Evolutionary conservation across 352 stramenopile species (phyloP).

Genomic region (Phytophthora europaea): DNA sequence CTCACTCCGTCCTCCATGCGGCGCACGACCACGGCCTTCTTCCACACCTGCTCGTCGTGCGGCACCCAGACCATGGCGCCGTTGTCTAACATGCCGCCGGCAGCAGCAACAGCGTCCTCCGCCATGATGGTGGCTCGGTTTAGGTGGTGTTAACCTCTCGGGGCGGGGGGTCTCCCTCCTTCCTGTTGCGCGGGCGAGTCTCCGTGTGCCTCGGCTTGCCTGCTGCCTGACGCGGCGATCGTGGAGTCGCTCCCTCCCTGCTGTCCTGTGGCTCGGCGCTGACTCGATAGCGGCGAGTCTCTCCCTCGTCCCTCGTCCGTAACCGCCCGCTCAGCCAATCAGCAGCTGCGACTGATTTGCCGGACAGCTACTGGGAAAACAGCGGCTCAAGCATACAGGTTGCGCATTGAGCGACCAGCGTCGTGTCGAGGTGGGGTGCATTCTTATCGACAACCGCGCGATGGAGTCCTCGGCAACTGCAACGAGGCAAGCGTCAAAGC

Average conservation of each 20-base stretch:
- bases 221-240: slow-evolving; percentile 20
- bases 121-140: slow-evolving; percentile 28
- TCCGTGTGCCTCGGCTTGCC: slow-evolving; percentile 1
- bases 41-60: slow-evolving; percentile 81
- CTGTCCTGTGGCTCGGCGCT: slow-evolving; percentile 18
- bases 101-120: slow-evolving; percentile 35
- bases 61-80: slow-evolving; percentile 86
- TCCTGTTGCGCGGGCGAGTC: slow-evolving; percentile 32
- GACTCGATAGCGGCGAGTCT: slow-evolving; percentile 33
- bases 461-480: not conserved
- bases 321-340: slow-evolving; percentile 36
- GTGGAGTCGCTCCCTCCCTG: slow-evolving; percentile 27
- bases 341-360: slow-evolving; percentile 14
- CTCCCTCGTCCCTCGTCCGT: slow-evolving; percentile 37
- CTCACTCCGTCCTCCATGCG: slow-evolving; percentile 57
- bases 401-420: not conserved
- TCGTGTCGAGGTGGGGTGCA: not conserved
- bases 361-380: not conserved
- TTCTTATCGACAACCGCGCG: not conserved
- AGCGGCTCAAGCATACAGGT: not conserved
- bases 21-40: slow-evolving; percentile 75
- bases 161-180: not conserved
- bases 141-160: not conserved
- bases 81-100: slow-evolving; percentile 60
- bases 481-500: not conserved